A percentile compares a stretch with the other conserved stretches of the same genome.
These are phyloP conservation scores for Prunus dulcis DNA, from an alignment of 306 rosid species.

Conservation along the genomic window DNA sequence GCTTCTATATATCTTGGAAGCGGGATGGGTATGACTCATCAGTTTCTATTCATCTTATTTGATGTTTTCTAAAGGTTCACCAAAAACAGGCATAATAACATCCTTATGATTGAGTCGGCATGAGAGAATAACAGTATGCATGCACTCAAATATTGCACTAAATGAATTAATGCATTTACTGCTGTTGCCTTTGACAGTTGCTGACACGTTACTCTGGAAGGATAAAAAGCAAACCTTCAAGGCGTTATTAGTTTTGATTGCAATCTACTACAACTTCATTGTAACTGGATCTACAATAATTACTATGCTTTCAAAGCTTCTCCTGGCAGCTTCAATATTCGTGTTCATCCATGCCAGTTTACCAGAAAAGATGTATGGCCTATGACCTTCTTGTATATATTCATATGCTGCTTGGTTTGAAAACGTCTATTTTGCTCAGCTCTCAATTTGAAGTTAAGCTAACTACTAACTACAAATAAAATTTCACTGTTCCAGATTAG, in stretches of 20 bases:
- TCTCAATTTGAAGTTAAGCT: slow-evolving; percentile 24
- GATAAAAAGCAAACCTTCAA: slow-evolving; percentile 68
- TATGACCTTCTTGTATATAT: slow-evolving; percentile 15
- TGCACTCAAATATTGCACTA: background rate
- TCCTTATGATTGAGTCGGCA: background rate
- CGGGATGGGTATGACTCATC: slow-evolving; percentile 61
- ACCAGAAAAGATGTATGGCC: slow-evolving; percentile 72
- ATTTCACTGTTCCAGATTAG: slow-evolving; percentile 55
- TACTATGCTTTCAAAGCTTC: slow-evolving; percentile 69
- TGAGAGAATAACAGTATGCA: background rate
- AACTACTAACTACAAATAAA: slow-evolving; percentile 22
- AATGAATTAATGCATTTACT: slow-evolving; percentile 23
- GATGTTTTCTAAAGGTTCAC: slow-evolving; percentile 3
- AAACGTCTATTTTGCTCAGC: background rate
- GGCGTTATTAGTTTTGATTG: slow-evolving; percentile 55
- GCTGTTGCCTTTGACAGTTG: slow-evolving; percentile 57
- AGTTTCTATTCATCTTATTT: background rate
- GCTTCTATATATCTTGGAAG: slow-evolving; percentile 76
- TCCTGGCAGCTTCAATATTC: slow-evolving; percentile 44
- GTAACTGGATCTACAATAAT: slow-evolving; percentile 61
- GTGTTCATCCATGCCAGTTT: slow-evolving; percentile 59
- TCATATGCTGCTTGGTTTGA: slow-evolving; percentile 4
- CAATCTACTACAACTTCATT: slow-evolving; percentile 77
- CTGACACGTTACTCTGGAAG: slow-evolving; percentile 95
- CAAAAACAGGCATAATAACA: background rate